A percentile compares a stretch with the other conserved stretches of the same genome.
Conservation (phyloP, 495 filamentous ascomycete species). For the Filosporella fistucella region DNA sequence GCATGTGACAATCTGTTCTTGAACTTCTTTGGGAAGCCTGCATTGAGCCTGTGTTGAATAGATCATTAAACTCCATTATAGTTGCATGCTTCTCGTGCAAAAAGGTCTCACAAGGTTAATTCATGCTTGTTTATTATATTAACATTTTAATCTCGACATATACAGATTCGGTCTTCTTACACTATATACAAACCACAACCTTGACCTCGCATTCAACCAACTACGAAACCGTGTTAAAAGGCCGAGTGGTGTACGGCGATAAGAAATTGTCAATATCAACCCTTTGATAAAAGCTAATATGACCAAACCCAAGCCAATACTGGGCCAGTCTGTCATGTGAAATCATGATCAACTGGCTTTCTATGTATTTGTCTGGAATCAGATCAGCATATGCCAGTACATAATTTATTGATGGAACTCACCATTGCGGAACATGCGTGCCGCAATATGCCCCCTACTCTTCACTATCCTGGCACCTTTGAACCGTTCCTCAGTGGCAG, state of each 20-base stretch:
- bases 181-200: no score
- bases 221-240: no score
- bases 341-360: slow-evolving; percentile 72
- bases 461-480: slow-evolving; percentile 69
- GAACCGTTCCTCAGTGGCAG: slow-evolving; percentile 66
- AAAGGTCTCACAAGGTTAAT: no score
- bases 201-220: no score
- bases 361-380: slow-evolving; percentile 61
- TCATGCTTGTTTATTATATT: no score
- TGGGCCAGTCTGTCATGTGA: slow-evolving; percentile 74
- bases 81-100: no score
- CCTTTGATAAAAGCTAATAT: slow-evolving; percentile 76
- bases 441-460: slow-evolving; percentile 73
- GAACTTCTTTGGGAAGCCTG: no score
- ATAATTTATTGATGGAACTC: slow-evolving; percentile 26
- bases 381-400: neutral
- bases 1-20: no score
- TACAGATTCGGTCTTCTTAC: no score
- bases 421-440: slow-evolving; percentile 64
- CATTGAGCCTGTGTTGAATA: no score
- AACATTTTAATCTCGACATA: no score
- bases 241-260: slow-evolving; percentile 13
- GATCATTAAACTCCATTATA: no score
- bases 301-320: slow-evolving; percentile 74
- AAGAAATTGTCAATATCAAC: slow-evolving; percentile 65